Conservation (phyloP, 2,329 filamentous ascomycete genomes). For the Penicillium brevicompactum region DNA sequence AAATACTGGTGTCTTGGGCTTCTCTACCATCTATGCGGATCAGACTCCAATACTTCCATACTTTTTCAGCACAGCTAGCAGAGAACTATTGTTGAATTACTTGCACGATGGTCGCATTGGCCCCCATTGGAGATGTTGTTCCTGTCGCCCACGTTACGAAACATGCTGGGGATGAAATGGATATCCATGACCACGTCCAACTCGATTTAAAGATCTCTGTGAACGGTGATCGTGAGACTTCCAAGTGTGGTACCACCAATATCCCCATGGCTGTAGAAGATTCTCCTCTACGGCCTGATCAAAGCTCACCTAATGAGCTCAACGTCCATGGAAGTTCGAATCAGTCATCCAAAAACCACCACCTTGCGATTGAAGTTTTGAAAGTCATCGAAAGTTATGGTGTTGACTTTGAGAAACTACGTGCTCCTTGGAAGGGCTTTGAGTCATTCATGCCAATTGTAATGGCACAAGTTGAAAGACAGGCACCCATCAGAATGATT, state of each 20-base stretch:
- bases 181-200: background rate
- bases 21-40: no score
- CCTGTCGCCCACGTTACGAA: conserved; percentile 9
- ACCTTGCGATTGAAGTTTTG: conserved; percentile 21
- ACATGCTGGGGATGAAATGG: conserved; percentile 7
- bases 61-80: no score
- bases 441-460: conserved; percentile 28
- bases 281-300: conserved; percentile 7
- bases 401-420: conserved; percentile 28
- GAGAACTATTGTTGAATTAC: no score
- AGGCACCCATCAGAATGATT: conserved; percentile 33
- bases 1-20: no score
- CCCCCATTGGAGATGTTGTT: conserved; percentile 14
- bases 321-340: background rate
- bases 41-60: no score
- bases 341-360: background rate
- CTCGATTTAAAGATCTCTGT: background rate
- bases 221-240: conserved; percentile 1
- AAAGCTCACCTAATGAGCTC: conserved; percentile 7
- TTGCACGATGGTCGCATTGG: conserved; percentile 20
- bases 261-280: conserved; percentile 18
- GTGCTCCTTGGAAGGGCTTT: conserved; percentile 29
- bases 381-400: conserved; percentile 30
- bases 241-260: conserved; percentile 12
- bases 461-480: conserved; percentile 17